Conservation (phyloP, 2,329 filamentous ascomycete genomes). For the Cladobotryum protrusum region DNA sequence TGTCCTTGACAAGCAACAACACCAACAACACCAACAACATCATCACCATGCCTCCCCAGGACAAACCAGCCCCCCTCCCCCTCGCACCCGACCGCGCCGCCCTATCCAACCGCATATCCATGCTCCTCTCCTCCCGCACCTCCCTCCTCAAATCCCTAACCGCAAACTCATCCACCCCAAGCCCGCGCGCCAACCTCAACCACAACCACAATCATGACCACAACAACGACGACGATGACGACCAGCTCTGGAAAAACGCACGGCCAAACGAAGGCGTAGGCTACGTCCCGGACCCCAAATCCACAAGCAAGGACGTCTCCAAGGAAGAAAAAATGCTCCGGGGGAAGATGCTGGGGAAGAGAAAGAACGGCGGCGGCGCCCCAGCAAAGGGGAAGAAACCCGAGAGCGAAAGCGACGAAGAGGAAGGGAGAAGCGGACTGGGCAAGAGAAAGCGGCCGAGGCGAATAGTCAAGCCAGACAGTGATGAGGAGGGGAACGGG, state of each 20-base stretch:
- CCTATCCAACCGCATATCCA: constrained; percentile 37
- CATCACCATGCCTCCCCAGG: constrained; percentile 4
- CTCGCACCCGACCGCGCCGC: constrained; percentile 32
- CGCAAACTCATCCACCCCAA: constrained; percentile 15
- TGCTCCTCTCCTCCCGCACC: constrained; percentile 31
- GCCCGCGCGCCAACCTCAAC: constrained; percentile 1
- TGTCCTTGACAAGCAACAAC: neutral
- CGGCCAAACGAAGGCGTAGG: constrained; percentile 37
- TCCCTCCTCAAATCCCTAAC: constrained; percentile 27
- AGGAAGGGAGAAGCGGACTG: neutral
- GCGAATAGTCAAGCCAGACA: constrained; percentile 1
- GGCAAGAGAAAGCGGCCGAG: constrained; percentile 1
- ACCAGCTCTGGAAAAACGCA: constrained; percentile 19
- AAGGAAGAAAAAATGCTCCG: constrained; percentile 27
- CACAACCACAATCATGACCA: constrained; percentile 4
- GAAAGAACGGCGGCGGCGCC: constrained; percentile 4
- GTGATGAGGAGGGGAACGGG: neutral
- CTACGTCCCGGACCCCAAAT: constrained; percentile 25
- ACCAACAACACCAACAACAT: neutral
- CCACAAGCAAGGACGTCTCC: constrained; percentile 16
- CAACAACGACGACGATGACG: constrained; percentile 18
- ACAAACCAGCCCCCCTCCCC: constrained; percentile 23
- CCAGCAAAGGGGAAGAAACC: constrained; percentile 12
- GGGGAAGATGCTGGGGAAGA: constrained; percentile 24
- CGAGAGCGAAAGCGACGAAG: constrained; percentile 28